phyloP scores from a whole-genome alignment of 768 basidiomycete genomes.

The Antrodiella citrinella region DNA sequence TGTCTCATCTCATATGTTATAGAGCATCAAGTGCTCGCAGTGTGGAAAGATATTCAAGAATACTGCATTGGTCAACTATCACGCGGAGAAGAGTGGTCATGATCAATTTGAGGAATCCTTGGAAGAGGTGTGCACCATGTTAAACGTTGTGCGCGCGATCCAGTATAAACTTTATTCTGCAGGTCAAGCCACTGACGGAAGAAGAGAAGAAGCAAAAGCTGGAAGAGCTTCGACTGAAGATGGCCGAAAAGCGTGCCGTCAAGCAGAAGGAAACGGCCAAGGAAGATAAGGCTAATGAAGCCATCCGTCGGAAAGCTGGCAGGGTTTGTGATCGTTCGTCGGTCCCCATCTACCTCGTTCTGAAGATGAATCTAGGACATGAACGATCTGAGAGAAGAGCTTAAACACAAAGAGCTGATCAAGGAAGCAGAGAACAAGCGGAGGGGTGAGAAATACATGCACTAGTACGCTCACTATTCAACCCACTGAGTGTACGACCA shows the following conservation, averaged over 20 bases:
- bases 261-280: conserved; percentile 70
- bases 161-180: neutral
- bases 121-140: conserved; percentile 59
- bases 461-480: neutral
- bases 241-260: conserved; percentile 68
- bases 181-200: conserved; percentile 93
- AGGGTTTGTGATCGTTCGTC: conserved; percentile 51
- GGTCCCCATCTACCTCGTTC: neutral
- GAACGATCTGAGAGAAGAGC: conserved; percentile 63
- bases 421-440: conserved; percentile 80
- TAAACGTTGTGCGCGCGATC: neutral
- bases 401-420: conserved; percentile 68
- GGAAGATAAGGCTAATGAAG: conserved; percentile 68
- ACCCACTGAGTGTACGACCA: neutral
- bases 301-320: conserved; percentile 77
- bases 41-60: conserved; percentile 86
- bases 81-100: conserved; percentile 93
- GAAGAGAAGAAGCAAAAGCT: conserved; percentile 85
- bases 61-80: conserved; percentile 82
- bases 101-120: conserved; percentile 93
- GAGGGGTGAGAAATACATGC: conserved; percentile 59
- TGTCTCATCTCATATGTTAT: conserved; percentile 1
- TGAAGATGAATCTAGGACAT: conserved; percentile 46
- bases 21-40: conserved; percentile 80
- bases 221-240: conserved; percentile 67